A percentile compares a stretch with the other conserved stretches of the same genome.
These are phyloP conservation scores for Marasmius sp. DNA, from an alignment of 1,284 basidiomycete genomes.

Conservation along the genomic window DNA sequence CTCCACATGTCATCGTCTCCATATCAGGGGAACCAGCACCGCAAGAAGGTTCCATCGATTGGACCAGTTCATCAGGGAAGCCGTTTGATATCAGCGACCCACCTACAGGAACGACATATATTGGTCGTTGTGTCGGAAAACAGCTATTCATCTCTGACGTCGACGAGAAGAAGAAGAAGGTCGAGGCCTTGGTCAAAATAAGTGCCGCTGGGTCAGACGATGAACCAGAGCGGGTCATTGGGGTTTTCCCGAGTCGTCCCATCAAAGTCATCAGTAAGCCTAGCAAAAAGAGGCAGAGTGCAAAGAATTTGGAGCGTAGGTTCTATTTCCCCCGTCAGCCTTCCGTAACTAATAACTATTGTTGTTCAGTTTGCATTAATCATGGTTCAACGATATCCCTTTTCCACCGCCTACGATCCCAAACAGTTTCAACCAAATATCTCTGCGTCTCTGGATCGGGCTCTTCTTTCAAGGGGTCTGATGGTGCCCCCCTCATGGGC, in stretches of 20 bases:
- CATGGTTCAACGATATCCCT: conserved; percentile 95
- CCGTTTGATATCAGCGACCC: conserved; percentile 81
- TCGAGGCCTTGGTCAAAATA: conserved; percentile 88
- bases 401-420: conserved; percentile 92
- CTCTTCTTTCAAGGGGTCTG: conserved; percentile 87
- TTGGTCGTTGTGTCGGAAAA: conserved; percentile 87
- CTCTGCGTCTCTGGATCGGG: conserved; percentile 91
- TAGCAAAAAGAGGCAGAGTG: conserved; percentile 93
- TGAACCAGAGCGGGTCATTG: conserved; percentile 78
- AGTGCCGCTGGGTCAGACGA: conserved; percentile 79
- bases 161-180: conserved; percentile 89
- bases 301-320: conserved; percentile 90
- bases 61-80: conserved; percentile 81
- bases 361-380: conserved; percentile 79
- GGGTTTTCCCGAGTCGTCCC: conserved; percentile 84
- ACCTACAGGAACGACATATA: conserved; percentile 76
- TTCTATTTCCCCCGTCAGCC: conserved; percentile 24
- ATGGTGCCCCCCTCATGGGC: conserved; percentile 82
- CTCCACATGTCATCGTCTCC: conserved; percentile 84
- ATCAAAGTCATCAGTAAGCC: conserved; percentile 98
- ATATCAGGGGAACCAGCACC: conserved; percentile 89
- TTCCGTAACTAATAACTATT: conserved; percentile 16
- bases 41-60: conserved; percentile 81
- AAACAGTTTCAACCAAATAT: conserved; percentile 94
- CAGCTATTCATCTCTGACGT: conserved; percentile 90